Evolutionary conservation across 2,329 filamentous ascomycete species (phyloP), one percentile per base, ranked within the genome.

Genomic region (Coleophoma crateriformis): DNA sequence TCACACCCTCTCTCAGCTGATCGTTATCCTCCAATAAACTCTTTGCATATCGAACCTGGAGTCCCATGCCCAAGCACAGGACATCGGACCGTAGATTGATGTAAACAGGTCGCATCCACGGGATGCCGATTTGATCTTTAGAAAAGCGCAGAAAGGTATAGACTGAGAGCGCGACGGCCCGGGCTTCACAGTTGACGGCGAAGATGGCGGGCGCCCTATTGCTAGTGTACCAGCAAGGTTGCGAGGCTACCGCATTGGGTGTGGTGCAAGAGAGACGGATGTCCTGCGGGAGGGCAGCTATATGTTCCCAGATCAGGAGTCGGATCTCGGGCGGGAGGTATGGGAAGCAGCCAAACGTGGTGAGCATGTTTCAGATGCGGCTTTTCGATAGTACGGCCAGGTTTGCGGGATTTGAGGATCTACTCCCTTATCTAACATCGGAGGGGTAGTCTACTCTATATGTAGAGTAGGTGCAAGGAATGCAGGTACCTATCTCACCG

Each of bases 71-170:
- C 7, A 54, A 20, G 27, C 48, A 54, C 7, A 56, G 40, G 4
- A 52, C 51, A n/a, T 54, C 52, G 6, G 33, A 38, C 2, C 15
- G 39, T 14, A 54, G 55, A 40, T 58, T 55, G 27, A 58, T 50
- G 47, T 55, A 54, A 7, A 57, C 39, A 2, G 40, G 39, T 13
- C 20, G 38, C 7, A 19, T 47, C 15, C 40, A 48, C 1, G 51
- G 51, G 4, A 50, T 32, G 5, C 45, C 48, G 15, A 53, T 41
- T 20, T 53, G 50, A 2, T 45, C 42, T 1, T 41, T 41, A 4
- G 52, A 64, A 17, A 67, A 61, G 4, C 51, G 57, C 10, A 67
- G 58, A 3, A 55, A 53, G 1, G 53, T 49, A 43, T 56, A 58
- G 0, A 53, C 58, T 11, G 52, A 48, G 3, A 59, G 38, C 12